Evolutionary conservation across 352 stramenopile genomes (phyloP).

Genomic region (Globisporangium splendens): DNA sequence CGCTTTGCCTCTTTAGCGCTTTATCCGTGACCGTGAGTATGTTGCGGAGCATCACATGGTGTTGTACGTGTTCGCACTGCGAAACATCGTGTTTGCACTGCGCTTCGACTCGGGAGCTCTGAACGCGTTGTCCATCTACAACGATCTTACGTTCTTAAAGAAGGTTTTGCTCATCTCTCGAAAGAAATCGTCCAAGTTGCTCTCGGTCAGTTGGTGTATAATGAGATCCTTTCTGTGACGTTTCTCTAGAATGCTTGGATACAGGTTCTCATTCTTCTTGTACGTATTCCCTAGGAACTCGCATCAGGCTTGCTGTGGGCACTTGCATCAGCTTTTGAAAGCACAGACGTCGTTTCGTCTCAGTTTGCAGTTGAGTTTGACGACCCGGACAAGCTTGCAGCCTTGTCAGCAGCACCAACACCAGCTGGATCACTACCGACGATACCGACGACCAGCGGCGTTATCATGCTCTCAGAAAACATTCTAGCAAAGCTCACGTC

Average conservation of each 20-base stretch:
- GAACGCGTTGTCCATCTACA: slow-evolving; percentile 6
- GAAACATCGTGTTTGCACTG: slow-evolving; percentile 15
- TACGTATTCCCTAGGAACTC: slow-evolving; percentile 7
- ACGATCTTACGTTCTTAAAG: slow-evolving; percentile 13
- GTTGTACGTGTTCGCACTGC: slow-evolving; percentile 14
- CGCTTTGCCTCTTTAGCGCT: slow-evolving; percentile 5
- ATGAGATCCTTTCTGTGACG: no score
- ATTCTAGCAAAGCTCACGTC: slow-evolving; percentile 12
- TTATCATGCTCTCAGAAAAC: slow-evolving; percentile 10
- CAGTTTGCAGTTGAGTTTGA: slow-evolving; percentile 9
- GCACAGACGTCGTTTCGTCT: not conserved
- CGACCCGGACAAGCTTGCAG: slow-evolving; percentile 2
- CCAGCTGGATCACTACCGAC: not conserved
- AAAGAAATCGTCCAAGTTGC: slow-evolving; percentile 8
- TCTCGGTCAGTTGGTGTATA: slow-evolving; percentile 3
- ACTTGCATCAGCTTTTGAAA: slow-evolving; percentile 11
- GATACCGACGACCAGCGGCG: slow-evolving; percentile 6
- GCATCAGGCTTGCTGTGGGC: slow-evolving; percentile 17
- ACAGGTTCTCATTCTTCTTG: no score
- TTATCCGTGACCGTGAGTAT: slow-evolving; percentile 17
- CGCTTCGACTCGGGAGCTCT: not conserved
- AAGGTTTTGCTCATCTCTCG: slow-evolving; percentile 12
- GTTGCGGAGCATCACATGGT: slow-evolving; percentile 12
- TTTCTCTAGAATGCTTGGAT: not conserved
- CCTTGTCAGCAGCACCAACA: not conserved